Conservation (phyloP, 306 rosid genomes). For the Begonia loranthoides region DNA sequence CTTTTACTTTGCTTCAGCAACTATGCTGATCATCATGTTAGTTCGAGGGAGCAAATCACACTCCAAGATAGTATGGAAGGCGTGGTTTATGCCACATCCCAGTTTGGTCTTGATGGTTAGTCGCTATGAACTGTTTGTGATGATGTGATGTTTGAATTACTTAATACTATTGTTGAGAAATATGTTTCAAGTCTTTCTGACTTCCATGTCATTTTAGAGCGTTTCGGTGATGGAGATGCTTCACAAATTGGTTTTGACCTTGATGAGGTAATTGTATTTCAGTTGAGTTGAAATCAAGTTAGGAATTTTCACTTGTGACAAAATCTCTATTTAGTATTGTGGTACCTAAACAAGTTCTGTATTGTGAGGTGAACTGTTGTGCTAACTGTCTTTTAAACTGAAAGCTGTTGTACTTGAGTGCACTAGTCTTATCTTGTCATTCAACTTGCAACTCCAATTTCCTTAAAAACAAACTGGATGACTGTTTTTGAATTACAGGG, state of each 20-base stretch:
- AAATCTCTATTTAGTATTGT: no score
- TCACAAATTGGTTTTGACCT: slow-evolving; percentile 98
- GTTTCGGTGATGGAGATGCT: slow-evolving; percentile 97
- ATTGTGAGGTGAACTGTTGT: no score
- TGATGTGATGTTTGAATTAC: slow-evolving; percentile 7
- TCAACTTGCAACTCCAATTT: no score
- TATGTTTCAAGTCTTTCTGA: background rate
- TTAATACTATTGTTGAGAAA: slow-evolving; percentile 3
- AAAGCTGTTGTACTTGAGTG: no score
- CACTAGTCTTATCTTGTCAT: no score
- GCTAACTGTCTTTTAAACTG: no score
- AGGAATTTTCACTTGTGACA: no score
- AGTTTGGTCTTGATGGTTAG: slow-evolving; percentile 97
- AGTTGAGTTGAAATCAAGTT: no score
- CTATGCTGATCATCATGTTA: slow-evolving; percentile 90
- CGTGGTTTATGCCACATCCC: slow-evolving; percentile 79
- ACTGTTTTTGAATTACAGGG: no score
- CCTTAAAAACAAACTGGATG: no score
- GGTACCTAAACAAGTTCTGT: no score
- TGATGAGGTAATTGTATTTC: slow-evolving; percentile 56
- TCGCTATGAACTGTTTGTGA: slow-evolving; percentile 8
- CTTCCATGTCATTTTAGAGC: slow-evolving; percentile 45
- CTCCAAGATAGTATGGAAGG: slow-evolving; percentile 97
- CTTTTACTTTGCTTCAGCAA: slow-evolving; percentile 47
- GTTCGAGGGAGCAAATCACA: slow-evolving; percentile 91